Evolutionary conservation across 2,329 filamentous ascomycete species (phyloP).

Genomic region (Torrubiella hemipterigena): DNA sequence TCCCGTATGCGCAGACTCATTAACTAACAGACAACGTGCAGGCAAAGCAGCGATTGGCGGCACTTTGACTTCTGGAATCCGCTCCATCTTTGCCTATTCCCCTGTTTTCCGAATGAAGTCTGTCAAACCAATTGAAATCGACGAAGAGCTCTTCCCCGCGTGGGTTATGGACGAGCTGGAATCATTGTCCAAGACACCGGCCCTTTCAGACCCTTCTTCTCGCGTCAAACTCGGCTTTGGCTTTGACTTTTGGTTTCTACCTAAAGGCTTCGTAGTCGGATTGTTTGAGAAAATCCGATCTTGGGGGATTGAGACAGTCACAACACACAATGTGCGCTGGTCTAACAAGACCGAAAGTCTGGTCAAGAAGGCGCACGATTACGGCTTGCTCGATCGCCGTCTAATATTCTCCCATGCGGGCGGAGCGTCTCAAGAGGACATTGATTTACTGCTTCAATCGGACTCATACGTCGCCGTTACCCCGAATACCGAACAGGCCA

Average conservation of each 20-base stretch:
- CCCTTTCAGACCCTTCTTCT: conserved; percentile 17
- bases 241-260: conserved; percentile 28
- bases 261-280: conserved; percentile 20
- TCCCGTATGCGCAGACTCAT: background rate
- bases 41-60: conserved; percentile 10
- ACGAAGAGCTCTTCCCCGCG: conserved; percentile 16
- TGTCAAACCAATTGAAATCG: conserved; percentile 13
- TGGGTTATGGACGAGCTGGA: conserved; percentile 23
- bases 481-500: conserved; percentile 38
- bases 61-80: conserved; percentile 25
- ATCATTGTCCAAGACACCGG: conserved; percentile 16
- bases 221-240: conserved; percentile 13
- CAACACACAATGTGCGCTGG: conserved; percentile 9
- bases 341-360: background rate
- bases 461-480: conserved; percentile 28
- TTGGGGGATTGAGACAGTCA: conserved; percentile 25
- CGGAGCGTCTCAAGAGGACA: conserved; percentile 15
- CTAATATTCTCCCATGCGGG: conserved; percentile 18
- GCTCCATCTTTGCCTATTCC: conserved; percentile 30
- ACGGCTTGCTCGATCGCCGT: conserved; percentile 6
- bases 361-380: background rate
- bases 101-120: conserved; percentile 18
- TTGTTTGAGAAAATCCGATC: conserved; percentile 23
- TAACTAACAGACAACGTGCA: background rate
- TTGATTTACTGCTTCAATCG: conserved; percentile 16